Conservation (phyloP, 2,329 filamentous ascomycete species). For the Phialophora macrospora region DNA sequence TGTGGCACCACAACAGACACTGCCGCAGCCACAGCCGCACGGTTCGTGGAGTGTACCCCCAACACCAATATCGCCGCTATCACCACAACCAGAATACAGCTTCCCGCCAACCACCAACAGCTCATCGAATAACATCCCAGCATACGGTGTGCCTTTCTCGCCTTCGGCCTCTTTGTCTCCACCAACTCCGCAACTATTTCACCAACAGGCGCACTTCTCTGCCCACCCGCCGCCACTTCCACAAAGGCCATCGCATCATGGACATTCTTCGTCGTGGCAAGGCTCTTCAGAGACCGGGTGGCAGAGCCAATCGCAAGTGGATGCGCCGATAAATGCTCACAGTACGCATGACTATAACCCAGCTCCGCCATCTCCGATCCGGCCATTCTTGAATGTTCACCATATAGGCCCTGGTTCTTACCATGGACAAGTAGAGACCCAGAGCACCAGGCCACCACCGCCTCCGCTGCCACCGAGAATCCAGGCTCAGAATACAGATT, state of each 20-base stretch:
- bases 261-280: slow-evolving; percentile 8
- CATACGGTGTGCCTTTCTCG: slow-evolving; percentile 5
- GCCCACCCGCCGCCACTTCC: slow-evolving; percentile 16
- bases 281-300: not conserved
- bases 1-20: slow-evolving; percentile 5
- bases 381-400: not conserved
- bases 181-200: slow-evolving; percentile 8
- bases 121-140: not conserved
- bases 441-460: not conserved
- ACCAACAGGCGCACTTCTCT: slow-evolving; percentile 6
- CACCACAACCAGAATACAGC: slow-evolving; percentile 9
- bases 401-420: not conserved
- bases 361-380: not conserved
- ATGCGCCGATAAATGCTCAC: not conserved
- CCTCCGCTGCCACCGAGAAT: slow-evolving; percentile 4
- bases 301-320: not conserved
- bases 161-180: slow-evolving; percentile 1
- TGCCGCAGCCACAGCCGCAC: slow-evolving; percentile 10
- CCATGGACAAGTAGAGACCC: not conserved
- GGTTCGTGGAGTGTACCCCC: slow-evolving; percentile 19
- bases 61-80: slow-evolving; percentile 13
- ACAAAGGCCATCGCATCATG: slow-evolving; percentile 6
- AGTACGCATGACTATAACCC: not conserved
- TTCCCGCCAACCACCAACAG: not conserved
- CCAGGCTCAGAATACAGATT: not conserved